Evolutionary conservation across 208 protist genomes (phyloP), one percentile per base, ranked within the genome.

Genomic region (Zelonia costaricensis): DNA sequence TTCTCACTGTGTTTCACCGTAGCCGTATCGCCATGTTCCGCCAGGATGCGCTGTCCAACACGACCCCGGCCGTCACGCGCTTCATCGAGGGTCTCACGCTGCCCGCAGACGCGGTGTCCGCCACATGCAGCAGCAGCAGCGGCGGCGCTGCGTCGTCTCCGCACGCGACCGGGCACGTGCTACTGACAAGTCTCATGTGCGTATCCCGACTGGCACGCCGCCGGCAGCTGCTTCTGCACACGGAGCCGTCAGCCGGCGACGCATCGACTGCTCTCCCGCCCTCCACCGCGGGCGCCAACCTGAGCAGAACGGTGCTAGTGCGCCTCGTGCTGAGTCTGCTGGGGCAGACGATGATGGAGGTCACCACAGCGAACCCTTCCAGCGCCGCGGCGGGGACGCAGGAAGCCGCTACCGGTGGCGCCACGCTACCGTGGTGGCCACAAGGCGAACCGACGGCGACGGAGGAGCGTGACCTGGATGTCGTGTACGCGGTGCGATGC

Each of bases 241-340:
- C n/a, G n/a, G n/a, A 30, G 6, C 6, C 25, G 35, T n/a, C 5
- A 36, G 42, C 18, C 5, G 13, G 20, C 33, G n/a, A 20, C 33
- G 6, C 2, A 18, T 28, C 40, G 23, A 25, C 15, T 15, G 40
- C 1, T 1, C 40, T n/a, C n/a, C 40, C n/a, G n/a, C 16, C 16
- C n/a, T 59, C 54, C 3, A 35, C 27, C n/a, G 12, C 53, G 4
- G 56, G 16, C 5, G 31, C 18, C 36, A 39, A 10, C 35, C 23
- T 35, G 4, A 20, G 16, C 18, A 30, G 38, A 22, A n/a, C 39
- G 12, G 55, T 62, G 31, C 43, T 71, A 9, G 49, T 64, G 27
- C 55, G 65, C 7, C 47, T 71, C 15, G 65, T 71, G 16, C 25
- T 71, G 13, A 64, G 56, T 6, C 38, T 71, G 40, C 56, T 62